Evolutionary conservation across 371 early-diverging fungal genomes (phyloP), one percentile per base, ranked within the genome.

Genomic region (Synchytrium microbalum): DNA sequence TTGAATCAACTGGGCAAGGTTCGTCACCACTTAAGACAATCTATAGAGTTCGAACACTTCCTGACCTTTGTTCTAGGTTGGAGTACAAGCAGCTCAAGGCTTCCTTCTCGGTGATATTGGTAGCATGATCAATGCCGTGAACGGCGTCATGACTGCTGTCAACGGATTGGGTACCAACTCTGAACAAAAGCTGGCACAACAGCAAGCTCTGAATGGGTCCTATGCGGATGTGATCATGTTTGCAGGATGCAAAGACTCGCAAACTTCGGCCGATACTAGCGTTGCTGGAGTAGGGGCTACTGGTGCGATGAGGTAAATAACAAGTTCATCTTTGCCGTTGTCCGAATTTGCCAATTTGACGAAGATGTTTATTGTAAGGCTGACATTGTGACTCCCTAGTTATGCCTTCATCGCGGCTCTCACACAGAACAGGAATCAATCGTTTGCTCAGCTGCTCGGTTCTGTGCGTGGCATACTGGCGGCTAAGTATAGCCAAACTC

Each of bases 281-380:
- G 33, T 32, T 29, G 8, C 29, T 10, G 59, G 24, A 74, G 75
- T 19, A n/a, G 54, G 59, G 1, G 59, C 69, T 3, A 72, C 71
- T 26, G 80, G 96, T 27, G 96, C 96, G 26, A 89, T 96, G 91
- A 87, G 86, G 13, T n/a, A n/a, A n/a, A n/a, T n/a, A n/a, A n/a
- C n/a, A n/a, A n/a, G n/a, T n/a, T n/a, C n/a, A n/a, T n/a, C n/a
- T n/a, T n/a, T n/a, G n/a, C n/a, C n/a, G n/a, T n/a, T n/a, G n/a
- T n/a, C n/a, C n/a, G n/a, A n/a, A n/a, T n/a, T n/a, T n/a, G n/a
- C n/a, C n/a, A n/a, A n/a, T n/a, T n/a, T n/a, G n/a, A n/a, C n/a
- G n/a, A n/a, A n/a, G n/a, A n/a, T n/a, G n/a, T n/a, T n/a, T n/a
- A n/a, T n/a, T n/a, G n/a, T n/a, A n/a, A n/a, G n/a, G n/a, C n/a